phyloP scores from a whole-genome alignment of 164 flowering plant genomes.

The Kalanchoe fedtschenkoi region DNA sequence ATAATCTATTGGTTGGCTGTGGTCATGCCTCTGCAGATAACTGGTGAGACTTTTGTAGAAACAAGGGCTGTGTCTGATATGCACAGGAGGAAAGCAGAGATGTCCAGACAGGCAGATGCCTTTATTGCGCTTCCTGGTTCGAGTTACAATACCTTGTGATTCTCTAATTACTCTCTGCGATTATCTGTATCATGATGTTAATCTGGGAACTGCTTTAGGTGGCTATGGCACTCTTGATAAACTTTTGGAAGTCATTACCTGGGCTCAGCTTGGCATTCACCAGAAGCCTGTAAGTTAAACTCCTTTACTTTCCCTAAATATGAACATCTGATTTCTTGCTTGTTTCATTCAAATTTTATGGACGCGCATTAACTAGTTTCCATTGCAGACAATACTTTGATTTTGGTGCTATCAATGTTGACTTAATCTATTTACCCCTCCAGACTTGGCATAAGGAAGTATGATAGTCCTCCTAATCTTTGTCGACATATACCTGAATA shows the following conservation, averaged over 20 bases:
- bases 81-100: constrained; percentile 94
- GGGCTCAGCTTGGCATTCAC: constrained; percentile 95
- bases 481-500: background rate
- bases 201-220: constrained; percentile 44
- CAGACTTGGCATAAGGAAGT: background rate
- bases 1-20: too few species aligned
- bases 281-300: constrained; percentile 77
- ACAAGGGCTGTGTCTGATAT: constrained; percentile 78
- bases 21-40: constrained; percentile 36
- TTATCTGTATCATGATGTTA: background rate
- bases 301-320: too few species aligned
- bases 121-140: constrained; percentile 93
- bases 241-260: constrained; percentile 80
- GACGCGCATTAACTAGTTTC: constrained; percentile 9
- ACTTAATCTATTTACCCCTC: background rate
- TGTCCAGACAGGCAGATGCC: constrained; percentile 93
- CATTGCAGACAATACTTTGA: background rate
- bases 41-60: constrained; percentile 82
- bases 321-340: background rate
- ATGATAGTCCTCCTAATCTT: background rate
- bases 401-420: background rate
- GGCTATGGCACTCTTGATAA: constrained; percentile 95
- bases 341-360: background rate
- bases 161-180: background rate
- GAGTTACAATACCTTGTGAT: background rate